These are phyloP conservation scores for Dicorynia guianensis DNA, from an alignment of 306 rosid species.

Conservation along the genomic window DNA sequence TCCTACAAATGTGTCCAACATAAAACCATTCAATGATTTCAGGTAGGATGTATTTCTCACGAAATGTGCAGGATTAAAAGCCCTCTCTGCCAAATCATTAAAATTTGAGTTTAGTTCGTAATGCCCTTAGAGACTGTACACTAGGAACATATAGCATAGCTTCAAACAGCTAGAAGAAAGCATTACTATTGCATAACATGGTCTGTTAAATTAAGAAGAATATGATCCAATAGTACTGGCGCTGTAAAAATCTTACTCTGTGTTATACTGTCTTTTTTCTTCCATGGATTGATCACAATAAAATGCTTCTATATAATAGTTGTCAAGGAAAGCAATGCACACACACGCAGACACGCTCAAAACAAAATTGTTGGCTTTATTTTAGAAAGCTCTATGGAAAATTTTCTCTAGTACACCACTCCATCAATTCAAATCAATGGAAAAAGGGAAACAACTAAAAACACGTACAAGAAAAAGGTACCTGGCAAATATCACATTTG, in stretches of 20 bases:
- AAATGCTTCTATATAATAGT: neutral
- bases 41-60: neutral
- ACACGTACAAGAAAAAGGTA: neutral
- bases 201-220: neutral
- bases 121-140: neutral
- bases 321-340: neutral
- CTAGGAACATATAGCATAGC: neutral
- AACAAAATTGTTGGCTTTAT: neutral
- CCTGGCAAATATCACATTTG: conserved; percentile 97
- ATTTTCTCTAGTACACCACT: neutral
- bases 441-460: neutral
- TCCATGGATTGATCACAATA: neutral
- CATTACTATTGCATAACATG: neutral
- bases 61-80: neutral
- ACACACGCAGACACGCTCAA: neutral
- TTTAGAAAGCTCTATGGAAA: neutral
- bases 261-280: neutral
- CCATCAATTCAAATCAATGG: neutral
- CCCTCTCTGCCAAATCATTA: neutral
- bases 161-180: neutral
- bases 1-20: neutral
- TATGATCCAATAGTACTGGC: neutral
- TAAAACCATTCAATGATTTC: neutral
- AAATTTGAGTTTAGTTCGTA: neutral
- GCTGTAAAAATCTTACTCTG: neutral